Percentiles rank a stretch among this genome's conserved stretches.
Conservation (phyloP, 179 eudicot species). For the Patellifolia procumbens region DNA sequence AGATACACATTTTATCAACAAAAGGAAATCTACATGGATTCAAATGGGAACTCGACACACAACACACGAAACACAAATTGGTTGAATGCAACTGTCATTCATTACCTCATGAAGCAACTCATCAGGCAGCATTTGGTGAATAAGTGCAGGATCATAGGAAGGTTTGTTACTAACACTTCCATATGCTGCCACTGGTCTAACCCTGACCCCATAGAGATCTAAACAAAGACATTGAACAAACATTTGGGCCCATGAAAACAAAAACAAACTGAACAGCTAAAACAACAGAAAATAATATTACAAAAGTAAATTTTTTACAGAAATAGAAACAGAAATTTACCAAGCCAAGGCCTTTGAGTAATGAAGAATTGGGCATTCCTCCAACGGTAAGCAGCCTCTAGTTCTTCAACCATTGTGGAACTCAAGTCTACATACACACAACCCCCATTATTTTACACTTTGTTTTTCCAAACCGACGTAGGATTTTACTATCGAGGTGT, state of each 20-base stretch:
- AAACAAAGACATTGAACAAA: constrained; percentile 8
- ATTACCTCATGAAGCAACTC: constrained; percentile 89
- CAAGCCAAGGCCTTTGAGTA: constrained; percentile 92
- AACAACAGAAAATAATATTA: too few relatives aligned
- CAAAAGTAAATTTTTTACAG: neutral
- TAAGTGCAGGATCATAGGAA: constrained; percentile 60
- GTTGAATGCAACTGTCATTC: neutral
- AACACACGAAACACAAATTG: neutral
- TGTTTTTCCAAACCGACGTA: neutral
- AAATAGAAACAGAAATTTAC: constrained; percentile 35
- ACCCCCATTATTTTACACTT: neutral
- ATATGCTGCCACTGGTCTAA: constrained; percentile 77
- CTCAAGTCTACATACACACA: constrained; percentile 47
- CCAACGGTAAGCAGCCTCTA: constrained; percentile 69
- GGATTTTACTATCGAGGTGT: too few relatives aligned
- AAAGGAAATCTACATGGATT: neutral
- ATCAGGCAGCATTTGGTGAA: constrained; percentile 80
- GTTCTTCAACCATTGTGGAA: constrained; percentile 56
- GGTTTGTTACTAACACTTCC: constrained; percentile 65
- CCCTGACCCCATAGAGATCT: constrained; percentile 89
- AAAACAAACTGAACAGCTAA: neutral
- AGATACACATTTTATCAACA: neutral
- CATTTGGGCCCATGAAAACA: neutral
- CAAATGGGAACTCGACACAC: neutral
- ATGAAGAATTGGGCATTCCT: constrained; percentile 64